A percentile compares a stretch with the other conserved stretches of the same genome.
These are phyloP conservation scores for Rachicladosporium sp. DNA, from an alignment of 2,329 filamentous ascomycete genomes.

Conservation along the genomic window DNA sequence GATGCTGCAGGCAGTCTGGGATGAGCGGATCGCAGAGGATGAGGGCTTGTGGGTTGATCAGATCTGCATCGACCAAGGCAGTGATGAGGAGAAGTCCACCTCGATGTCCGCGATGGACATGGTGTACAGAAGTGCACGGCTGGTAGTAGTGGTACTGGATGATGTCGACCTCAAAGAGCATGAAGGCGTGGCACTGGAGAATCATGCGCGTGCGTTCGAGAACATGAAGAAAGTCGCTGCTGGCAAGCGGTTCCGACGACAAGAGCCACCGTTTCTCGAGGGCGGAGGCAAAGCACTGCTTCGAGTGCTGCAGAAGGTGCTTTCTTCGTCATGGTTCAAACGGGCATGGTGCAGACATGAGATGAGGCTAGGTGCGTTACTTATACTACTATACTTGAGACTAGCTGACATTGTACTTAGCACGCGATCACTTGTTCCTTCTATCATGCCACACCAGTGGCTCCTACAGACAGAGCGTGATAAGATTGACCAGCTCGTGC, in stretches of 20 bases:
- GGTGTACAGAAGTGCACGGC: constrained; percentile 30
- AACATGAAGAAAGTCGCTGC: constrained; percentile 17
- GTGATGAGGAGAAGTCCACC: constrained; percentile 27
- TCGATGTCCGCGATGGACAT: constrained; percentile 30
- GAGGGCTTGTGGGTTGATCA: constrained; percentile 36
- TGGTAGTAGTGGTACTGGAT: constrained; percentile 30
- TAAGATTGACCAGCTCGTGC: constrained; percentile 30
- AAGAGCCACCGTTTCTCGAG: constrained; percentile 21
- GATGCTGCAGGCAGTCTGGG: constrained; percentile 30
- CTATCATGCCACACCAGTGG: constrained; percentile 22
- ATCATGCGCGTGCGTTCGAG: constrained; percentile 28
- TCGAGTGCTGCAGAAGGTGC: constrained; percentile 24
- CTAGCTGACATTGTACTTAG: constrained; percentile 4
- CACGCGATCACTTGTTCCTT: constrained; percentile 29
- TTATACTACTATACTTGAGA: too few species aligned
- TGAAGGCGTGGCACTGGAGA: constrained; percentile 25
- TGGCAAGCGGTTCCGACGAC: constrained; percentile 20
- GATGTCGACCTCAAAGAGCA: constrained; percentile 26
- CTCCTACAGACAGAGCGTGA: constrained; percentile 11
- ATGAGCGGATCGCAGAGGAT: constrained; percentile 22
- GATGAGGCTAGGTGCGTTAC: constrained; percentile 21
- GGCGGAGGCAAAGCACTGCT: constrained; percentile 18
- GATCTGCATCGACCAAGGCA: constrained; percentile 31
- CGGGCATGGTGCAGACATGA: constrained; percentile 35
- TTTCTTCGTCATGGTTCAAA: constrained; percentile 31